Percentiles rank a stretch among this genome's conserved stretches.
These are phyloP conservation scores for Elsinoe batatas DNA, from an alignment of 2,329 filamentous ascomycete species.

Conservation along the genomic window DNA sequence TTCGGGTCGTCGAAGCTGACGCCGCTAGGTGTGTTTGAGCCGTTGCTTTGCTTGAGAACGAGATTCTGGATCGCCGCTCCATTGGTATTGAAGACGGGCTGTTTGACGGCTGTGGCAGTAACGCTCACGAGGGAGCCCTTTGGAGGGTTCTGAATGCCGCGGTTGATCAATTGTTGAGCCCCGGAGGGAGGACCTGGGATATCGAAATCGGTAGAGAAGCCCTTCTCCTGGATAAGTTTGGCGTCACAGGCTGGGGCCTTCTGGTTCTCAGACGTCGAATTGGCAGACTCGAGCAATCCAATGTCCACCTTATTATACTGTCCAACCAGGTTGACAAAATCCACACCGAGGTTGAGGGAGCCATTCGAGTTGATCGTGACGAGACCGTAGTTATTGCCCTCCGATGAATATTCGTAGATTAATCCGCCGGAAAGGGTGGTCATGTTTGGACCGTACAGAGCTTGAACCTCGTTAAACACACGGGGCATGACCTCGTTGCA, in stretches of 20 bases:
- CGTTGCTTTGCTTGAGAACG: conserved; percentile 45
- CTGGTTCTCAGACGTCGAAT: conserved; percentile 46
- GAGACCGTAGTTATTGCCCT: conserved; percentile 49
- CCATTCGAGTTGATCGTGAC: conserved; percentile 36
- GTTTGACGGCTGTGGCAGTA: conserved; percentile 44
- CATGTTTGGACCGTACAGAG: conserved; percentile 65
- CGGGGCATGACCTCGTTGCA: conserved; percentile 66
- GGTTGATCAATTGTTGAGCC: conserved; percentile 61
- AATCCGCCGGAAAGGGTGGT: conserved; percentile 64
- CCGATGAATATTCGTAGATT: conserved; percentile 72
- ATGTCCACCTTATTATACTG: conserved; percentile 71
- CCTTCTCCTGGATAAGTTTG: conserved; percentile 55
- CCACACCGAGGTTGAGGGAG: conserved; percentile 33
- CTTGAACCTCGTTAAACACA: conserved; percentile 63
- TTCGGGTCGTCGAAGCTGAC: conserved; percentile 13
- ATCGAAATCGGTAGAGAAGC: conserved; percentile 71
- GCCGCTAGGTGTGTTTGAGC: conserved; percentile 47
- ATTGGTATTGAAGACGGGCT: conserved; percentile 47
- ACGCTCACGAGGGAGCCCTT: conserved; percentile 49
- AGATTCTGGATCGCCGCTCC: conserved; percentile 54
- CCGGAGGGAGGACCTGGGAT: conserved; percentile 60
- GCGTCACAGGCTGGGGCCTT: conserved; percentile 54
- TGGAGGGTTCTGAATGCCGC: conserved; percentile 59
- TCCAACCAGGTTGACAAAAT: conserved; percentile 57
- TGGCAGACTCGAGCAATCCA: conserved; percentile 52